These are phyloP conservation scores for Xylaria nigripes DNA, from an alignment of 495 filamentous ascomycete species.

Conservation along the genomic window DNA sequence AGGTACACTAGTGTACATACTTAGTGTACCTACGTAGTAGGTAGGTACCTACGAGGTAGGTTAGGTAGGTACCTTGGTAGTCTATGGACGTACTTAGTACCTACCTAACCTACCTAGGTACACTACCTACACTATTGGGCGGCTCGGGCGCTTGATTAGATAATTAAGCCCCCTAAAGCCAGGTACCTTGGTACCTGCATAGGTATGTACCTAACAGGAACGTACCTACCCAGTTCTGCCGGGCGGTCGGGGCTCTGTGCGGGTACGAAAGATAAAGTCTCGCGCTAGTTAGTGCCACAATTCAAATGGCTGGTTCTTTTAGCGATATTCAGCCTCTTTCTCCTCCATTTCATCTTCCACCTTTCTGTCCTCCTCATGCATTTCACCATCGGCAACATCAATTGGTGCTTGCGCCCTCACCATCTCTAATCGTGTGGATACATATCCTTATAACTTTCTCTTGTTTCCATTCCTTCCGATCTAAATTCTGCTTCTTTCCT, in stretches of 20 bases:
- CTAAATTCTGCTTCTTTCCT: slow-evolving; percentile 1
- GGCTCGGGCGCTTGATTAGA: too few relatives aligned
- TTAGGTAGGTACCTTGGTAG: too few relatives aligned
- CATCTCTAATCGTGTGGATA: not conserved
- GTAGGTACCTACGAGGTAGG: too few relatives aligned
- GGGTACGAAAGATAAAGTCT: too few relatives aligned
- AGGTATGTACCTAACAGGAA: not conserved
- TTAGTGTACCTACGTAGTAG: too few relatives aligned
- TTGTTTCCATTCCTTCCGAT: slow-evolving; percentile 9
- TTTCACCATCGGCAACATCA: not conserved
- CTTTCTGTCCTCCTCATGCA: not conserved
- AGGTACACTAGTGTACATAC: too few relatives aligned
- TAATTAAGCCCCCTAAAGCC: too few relatives aligned
- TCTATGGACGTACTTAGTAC: too few relatives aligned
- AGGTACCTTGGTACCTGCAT: not conserved
- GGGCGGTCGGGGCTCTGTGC: slow-evolving; percentile 1
- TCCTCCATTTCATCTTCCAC: slow-evolving; percentile 11
- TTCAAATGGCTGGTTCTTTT: slow-evolving; percentile 16
- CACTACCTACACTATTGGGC: too few relatives aligned
- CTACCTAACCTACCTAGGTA: too few relatives aligned
- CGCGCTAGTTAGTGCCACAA: slow-evolving; percentile 7
- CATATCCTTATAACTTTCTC: not conserved
- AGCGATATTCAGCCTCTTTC: slow-evolving; percentile 8
- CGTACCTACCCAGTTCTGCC: not conserved
- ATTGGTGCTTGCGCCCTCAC: slow-evolving; percentile 9